A percentile compares a stretch with the other conserved stretches of the same genome.
Conservation (phyloP, 495 filamentous ascomycete genomes). For the Mycothermus thermophilus region DNA sequence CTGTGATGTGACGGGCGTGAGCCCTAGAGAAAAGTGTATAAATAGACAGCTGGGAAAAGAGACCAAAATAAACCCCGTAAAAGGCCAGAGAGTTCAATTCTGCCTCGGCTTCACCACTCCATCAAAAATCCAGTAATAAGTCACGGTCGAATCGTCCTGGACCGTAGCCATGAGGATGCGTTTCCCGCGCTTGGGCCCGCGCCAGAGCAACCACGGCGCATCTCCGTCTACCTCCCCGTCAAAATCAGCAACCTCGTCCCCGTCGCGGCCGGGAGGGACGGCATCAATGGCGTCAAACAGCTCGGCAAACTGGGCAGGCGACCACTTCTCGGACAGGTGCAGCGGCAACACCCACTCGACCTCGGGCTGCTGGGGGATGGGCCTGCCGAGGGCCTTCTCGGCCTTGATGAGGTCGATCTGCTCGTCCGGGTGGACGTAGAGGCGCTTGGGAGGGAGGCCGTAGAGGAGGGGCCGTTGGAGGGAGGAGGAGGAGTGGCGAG, state of each 20-base stretch:
- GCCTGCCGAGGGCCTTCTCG: conserved; percentile 23
- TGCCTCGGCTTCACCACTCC: conserved; percentile 92
- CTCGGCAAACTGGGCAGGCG: conserved; percentile 53
- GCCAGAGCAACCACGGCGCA: conserved; percentile 24
- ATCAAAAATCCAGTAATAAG: conserved; percentile 91
- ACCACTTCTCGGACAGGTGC: conserved; percentile 72
- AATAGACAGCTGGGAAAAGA: too few species aligned
- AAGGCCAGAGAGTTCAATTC: conserved; percentile 42
- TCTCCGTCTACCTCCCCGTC: conserved; percentile 12
- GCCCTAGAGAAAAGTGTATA: too few species aligned
- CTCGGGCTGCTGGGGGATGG: conserved; percentile 38
- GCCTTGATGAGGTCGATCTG: conserved; percentile 64
- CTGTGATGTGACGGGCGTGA: too few species aligned
- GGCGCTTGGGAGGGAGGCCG: conserved; percentile 70
- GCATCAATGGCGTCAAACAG: conserved; percentile 64
- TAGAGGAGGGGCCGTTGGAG: conserved; percentile 58
- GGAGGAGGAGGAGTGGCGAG: conserved; percentile 38
- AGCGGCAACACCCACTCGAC: conserved; percentile 81
- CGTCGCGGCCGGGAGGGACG: conserved; percentile 24
- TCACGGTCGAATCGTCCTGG: conserved; percentile 80
- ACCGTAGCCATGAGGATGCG: conserved; percentile 69
- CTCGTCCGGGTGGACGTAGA: conserved; percentile 90
- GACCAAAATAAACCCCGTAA: too few species aligned
- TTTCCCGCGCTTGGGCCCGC: conserved; percentile 42
- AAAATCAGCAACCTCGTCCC: conserved; percentile 8